Evolutionary conservation across 495 filamentous ascomycete species (phyloP).

Genomic region (Hypoxylon crocopeplum): DNA sequence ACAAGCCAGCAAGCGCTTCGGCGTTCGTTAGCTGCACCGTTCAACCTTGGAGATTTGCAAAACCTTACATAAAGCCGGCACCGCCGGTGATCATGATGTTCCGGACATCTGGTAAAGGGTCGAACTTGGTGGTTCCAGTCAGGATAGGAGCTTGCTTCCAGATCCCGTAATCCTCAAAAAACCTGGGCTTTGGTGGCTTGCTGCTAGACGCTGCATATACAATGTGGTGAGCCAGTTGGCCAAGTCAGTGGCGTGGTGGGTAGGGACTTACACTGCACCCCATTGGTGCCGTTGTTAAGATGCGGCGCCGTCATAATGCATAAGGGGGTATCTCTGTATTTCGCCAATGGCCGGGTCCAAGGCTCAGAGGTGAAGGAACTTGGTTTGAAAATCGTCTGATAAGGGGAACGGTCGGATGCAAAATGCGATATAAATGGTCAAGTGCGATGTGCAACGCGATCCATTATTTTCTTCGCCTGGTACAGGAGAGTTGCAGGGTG

Average conservation of each 20-base stretch:
- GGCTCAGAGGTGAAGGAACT: conserved; percentile 2
- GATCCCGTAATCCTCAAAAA: conserved; percentile 59
- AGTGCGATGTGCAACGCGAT: conserved; percentile 22
- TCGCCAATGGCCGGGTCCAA: conserved; percentile 13
- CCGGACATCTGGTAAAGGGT: conserved; percentile 65
- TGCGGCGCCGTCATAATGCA: conserved; percentile 34
- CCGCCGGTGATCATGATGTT: conserved; percentile 79
- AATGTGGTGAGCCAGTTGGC: conserved; percentile 10
- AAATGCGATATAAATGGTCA: conserved; percentile 17
- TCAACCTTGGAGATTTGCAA: neutral
- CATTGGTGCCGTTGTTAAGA: conserved; percentile 38
- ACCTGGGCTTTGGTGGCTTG: conserved; percentile 40
- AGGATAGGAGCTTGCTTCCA: conserved; percentile 73
- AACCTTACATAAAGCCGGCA: conserved; percentile 72
- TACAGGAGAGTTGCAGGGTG: conserved; percentile 25
- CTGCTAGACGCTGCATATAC: conserved; percentile 13
- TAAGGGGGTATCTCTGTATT: conserved; percentile 8
- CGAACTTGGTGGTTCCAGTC: conserved; percentile 68
- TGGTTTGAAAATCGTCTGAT: neutral
- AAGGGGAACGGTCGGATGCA: neutral
- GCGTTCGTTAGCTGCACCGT: conserved; percentile 13
- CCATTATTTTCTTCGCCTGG: conserved; percentile 30
- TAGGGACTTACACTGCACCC: conserved; percentile 35
- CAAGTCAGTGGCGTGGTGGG: conserved; percentile 1
- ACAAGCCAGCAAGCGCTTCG: conserved; percentile 71